A percentile compares a stretch with the other conserved stretches of the same genome.
These are phyloP conservation scores for Podila horticola DNA, from an alignment of 192 early-diverging fungal species.

Conservation along the genomic window DNA sequence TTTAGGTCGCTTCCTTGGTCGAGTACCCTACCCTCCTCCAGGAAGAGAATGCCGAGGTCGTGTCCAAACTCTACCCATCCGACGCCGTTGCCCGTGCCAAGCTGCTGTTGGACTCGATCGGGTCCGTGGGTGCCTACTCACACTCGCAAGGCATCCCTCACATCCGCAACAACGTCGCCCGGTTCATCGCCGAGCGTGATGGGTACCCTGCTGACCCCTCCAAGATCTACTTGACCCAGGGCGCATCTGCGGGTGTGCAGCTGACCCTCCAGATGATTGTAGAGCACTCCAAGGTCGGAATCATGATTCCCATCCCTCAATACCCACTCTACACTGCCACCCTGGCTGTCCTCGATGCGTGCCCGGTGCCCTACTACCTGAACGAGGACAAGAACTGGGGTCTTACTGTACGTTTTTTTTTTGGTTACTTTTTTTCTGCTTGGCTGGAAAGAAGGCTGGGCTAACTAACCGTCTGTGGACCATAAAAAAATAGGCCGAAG, in stretches of 20 bases:
- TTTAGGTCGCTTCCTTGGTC: constrained; percentile 84
- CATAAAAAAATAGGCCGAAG: constrained; percentile 55
- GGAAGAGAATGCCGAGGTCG: constrained; percentile 65
- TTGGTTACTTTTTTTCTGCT: neutral
- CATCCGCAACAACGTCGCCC: constrained; percentile 87
- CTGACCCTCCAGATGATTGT: constrained; percentile 89
- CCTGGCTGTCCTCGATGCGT: constrained; percentile 82
- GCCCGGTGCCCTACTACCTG: constrained; percentile 91
- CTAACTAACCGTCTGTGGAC: neutral
- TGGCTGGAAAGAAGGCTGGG: neutral
- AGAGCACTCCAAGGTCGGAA: constrained; percentile 80
- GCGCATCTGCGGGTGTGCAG: constrained; percentile 94
- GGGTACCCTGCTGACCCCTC: constrained; percentile 89
- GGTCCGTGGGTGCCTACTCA: constrained; percentile 89
- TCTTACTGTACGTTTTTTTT: constrained; percentile 61
- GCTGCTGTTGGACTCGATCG: constrained; percentile 73
- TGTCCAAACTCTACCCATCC: constrained; percentile 74
- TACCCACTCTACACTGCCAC: constrained; percentile 99
- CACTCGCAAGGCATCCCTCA: constrained; percentile 92
- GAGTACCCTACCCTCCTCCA: constrained; percentile 88
- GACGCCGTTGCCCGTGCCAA: constrained; percentile 91
- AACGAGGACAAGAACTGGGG: constrained; percentile 89
- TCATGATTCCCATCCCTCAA: constrained; percentile 99
- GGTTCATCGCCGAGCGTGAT: constrained; percentile 91
- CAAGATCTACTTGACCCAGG: constrained; percentile 92